phyloP scores from a whole-genome alignment of 2,329 filamentous ascomycete species.

The Volutella citrinella region DNA sequence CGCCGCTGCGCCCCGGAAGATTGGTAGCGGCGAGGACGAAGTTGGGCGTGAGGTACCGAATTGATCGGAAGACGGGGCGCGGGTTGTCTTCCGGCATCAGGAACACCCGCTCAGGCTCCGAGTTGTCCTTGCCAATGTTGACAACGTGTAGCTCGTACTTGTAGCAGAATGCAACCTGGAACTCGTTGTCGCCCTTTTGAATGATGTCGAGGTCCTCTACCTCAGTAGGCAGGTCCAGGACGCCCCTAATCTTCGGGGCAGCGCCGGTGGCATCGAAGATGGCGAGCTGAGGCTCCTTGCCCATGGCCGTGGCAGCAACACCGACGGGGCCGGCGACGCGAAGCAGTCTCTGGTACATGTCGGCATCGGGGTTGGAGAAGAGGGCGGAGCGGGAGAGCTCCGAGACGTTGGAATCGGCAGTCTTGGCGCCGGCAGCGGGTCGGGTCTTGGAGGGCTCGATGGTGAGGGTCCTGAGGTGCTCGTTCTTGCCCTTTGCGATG shows the following conservation, averaged over 20 bases:
- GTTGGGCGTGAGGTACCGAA: conserved; percentile 57
- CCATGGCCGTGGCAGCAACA: conserved; percentile 74
- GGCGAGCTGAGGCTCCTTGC: conserved; percentile 73
- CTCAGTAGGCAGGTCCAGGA: conserved; percentile 51
- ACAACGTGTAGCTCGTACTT: conserved; percentile 71
- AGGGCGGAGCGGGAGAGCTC: conserved; percentile 52
- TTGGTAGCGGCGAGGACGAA: conserved; percentile 59
- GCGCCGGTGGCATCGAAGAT: conserved; percentile 65
- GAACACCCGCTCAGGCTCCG: conserved; percentile 53
- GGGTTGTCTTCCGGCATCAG: conserved; percentile 48
- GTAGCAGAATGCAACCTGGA: conserved; percentile 75
- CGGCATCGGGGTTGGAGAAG: conserved; percentile 47
- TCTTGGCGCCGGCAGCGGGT: conserved; percentile 26
- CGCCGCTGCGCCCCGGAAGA: conserved; percentile 56
- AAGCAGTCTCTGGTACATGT: conserved; percentile 58
- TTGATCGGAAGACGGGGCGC: conserved; percentile 52
- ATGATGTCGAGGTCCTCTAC: conserved; percentile 68
- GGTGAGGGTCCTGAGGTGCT: conserved; percentile 77
- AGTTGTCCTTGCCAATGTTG: conserved; percentile 49
- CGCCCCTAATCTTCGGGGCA: conserved; percentile 43
- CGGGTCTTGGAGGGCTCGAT: conserved; percentile 44
- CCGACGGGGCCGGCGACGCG: conserved; percentile 65
- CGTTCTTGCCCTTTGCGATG: conserved; percentile 72
- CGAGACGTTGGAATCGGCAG: conserved; percentile 38
- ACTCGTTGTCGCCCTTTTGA: conserved; percentile 59